phyloP scores from a whole-genome alignment of 306 rosid genomes.

The Vigna hirtella region DNA sequence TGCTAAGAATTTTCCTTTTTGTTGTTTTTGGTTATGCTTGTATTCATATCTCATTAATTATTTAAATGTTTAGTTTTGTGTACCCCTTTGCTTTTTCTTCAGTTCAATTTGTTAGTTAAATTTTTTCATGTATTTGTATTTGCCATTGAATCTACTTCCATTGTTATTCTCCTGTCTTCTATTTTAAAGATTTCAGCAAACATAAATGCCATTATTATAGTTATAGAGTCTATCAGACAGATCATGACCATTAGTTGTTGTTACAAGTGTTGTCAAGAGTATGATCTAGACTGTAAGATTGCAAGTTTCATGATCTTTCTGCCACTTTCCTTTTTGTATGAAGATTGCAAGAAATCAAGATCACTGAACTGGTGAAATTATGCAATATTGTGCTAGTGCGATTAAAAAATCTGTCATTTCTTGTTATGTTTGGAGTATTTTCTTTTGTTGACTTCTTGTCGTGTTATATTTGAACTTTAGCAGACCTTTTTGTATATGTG shows the following conservation, averaged over 20 bases:
- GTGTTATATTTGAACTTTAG: neutral
- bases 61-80: neutral
- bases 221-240: neutral
- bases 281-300: neutral
- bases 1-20: constrained; percentile 20
- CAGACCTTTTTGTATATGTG: neutral
- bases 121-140: neutral
- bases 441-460: neutral
- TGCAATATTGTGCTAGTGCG: neutral
- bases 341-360: too few species aligned
- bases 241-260: neutral
- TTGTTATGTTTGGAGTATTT: neutral
- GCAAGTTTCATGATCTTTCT: neutral
- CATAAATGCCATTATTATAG: neutral
- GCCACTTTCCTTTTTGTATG: neutral
- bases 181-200: neutral
- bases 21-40: neutral
- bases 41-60: neutral
- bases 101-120: neutral
- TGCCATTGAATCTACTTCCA: neutral
- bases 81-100: constrained; percentile 1
- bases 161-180: neutral
- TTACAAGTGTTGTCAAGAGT: neutral
- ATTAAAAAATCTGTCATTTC: neutral
- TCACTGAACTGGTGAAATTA: neutral